These are phyloP conservation scores for Diplosphaera chodatii DNA, from an alignment of 139 green algal genomes.

Conservation along the genomic window DNA sequence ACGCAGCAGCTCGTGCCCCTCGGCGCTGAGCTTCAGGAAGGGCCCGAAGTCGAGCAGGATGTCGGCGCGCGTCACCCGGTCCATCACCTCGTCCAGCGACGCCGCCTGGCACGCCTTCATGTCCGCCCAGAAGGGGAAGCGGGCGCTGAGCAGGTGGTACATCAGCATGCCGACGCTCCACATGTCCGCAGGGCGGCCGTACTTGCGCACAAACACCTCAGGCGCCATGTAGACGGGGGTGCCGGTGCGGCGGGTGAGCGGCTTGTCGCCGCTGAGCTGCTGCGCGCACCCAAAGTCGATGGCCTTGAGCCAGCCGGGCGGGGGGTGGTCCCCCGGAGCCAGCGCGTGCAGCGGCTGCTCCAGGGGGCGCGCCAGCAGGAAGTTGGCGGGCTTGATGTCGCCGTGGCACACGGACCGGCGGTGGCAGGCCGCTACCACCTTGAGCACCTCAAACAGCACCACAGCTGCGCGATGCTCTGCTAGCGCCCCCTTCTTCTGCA, in stretches of 20 bases:
- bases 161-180: slow-evolving; percentile 24
- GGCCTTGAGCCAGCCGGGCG: slow-evolving; percentile 10
- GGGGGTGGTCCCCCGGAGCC: not conserved
- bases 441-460: slow-evolving; percentile 1
- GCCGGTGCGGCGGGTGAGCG: not conserved
- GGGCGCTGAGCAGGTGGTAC: slow-evolving; percentile 17
- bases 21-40: not conserved
- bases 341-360: not conserved
- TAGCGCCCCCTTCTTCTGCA: not conserved
- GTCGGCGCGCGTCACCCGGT: not conserved
- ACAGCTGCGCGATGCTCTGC: not conserved
- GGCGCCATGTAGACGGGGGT: slow-evolving; percentile 15
- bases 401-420: not conserved
- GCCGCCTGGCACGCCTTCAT: not conserved
- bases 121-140: slow-evolving; percentile 13
- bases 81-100: slow-evolving; percentile 3
- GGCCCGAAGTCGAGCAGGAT: slow-evolving; percentile 1
- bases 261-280: not conserved
- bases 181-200: slow-evolving; percentile 12
- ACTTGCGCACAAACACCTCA: slow-evolving; percentile 15
- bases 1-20: not conserved
- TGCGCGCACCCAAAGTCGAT: slow-evolving; percentile 17
- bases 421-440: slow-evolving; percentile 10
- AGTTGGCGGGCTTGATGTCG: slow-evolving; percentile 18
- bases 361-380: slow-evolving; percentile 2